phyloP scores from a whole-genome alignment of 441 rosid species.

The Pelargonium myrrhifolium region DNA sequence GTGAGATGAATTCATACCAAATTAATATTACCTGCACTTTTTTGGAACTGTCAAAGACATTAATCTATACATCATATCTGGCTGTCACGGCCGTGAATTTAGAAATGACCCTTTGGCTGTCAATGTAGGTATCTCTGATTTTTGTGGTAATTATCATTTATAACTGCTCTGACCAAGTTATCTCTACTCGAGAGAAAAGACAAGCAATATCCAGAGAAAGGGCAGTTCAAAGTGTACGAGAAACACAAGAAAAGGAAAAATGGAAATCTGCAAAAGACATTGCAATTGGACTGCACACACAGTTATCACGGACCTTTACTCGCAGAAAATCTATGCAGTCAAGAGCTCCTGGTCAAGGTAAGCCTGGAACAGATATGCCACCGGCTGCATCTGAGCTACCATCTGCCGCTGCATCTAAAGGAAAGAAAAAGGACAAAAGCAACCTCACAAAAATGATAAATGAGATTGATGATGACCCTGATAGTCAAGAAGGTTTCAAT shows the following conservation, averaged over 20 bases:
- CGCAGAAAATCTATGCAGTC: constrained; percentile 37
- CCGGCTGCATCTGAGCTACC: constrained; percentile 33
- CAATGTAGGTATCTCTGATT: constrained; percentile 57
- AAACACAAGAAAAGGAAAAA: constrained; percentile 64
- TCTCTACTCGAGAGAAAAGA: constrained; percentile 72
- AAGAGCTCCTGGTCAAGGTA: too few relatives aligned
- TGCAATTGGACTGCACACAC: constrained; percentile 59
- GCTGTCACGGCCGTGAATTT: not conserved
- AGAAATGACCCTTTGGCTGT: constrained; percentile 20
- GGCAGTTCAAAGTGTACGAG: constrained; percentile 81
- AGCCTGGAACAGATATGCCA: not conserved
- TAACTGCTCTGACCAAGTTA: constrained; percentile 94
- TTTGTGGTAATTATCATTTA: constrained; percentile 68
- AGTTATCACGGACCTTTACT: constrained; percentile 79
- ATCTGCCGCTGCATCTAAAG: constrained; percentile 18
- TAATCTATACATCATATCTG: not conserved
- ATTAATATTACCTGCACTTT: not conserved
- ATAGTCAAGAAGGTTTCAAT: constrained; percentile 48
- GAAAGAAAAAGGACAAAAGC: constrained; percentile 17
- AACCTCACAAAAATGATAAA: constrained; percentile 70
- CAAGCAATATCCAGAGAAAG: constrained; percentile 78
- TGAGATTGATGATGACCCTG: constrained; percentile 67
- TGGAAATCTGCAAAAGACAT: constrained; percentile 88
- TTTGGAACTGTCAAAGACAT: not conserved
- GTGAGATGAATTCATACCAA: not conserved